A percentile compares a stretch with the other conserved stretches of the same genome.
Conservation (phyloP, 371 early-diverging fungal species). For the Sporodiniella umbellata region DNA sequence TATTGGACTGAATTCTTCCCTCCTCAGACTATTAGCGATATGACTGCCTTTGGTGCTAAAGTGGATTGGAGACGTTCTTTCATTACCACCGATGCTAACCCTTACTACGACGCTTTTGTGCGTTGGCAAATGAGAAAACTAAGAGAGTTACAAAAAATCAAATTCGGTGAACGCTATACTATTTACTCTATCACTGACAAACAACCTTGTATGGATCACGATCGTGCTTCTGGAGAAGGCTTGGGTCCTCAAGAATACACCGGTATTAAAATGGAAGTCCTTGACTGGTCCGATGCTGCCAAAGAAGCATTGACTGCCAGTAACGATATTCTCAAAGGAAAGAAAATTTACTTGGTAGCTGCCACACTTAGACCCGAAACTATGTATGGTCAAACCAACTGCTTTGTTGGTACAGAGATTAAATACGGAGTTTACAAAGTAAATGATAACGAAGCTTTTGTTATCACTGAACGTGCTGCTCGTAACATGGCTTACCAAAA, state of each 20-base stretch:
- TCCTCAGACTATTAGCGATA: constrained; percentile 80
- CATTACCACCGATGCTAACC: constrained; percentile 99
- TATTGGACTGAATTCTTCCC: constrained; percentile 99
- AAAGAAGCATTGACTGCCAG: constrained; percentile 40
- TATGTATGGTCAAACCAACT: constrained; percentile 99
- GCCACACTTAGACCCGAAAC: constrained; percentile 98
- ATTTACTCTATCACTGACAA: constrained; percentile 97
- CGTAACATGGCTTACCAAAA: constrained; percentile 97
- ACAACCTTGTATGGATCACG: constrained; percentile 99
- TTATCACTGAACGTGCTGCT: constrained; percentile 92
- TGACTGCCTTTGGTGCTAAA: constrained; percentile 86
- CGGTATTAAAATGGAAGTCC: constrained; percentile 85
- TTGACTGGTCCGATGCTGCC: constrained; percentile 63
- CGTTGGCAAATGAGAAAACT: constrained; percentile 99
- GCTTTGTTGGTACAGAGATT: constrained; percentile 91
- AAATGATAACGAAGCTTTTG: constrained; percentile 76
- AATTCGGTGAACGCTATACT: constrained; percentile 98
- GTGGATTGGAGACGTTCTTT: constrained; percentile 99
- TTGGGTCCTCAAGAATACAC: constrained; percentile 97
- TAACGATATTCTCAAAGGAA: constrained; percentile 64
- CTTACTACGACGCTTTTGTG: constrained; percentile 99
- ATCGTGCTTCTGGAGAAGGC: constrained; percentile 97
- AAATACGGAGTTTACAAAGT: constrained; percentile 86
- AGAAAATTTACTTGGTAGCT: constrained; percentile 89
- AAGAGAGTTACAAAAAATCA: constrained; percentile 77